These are phyloP conservation scores for Monascus ruber DNA, from an alignment of 2,329 filamentous ascomycete species.

Conservation along the genomic window DNA sequence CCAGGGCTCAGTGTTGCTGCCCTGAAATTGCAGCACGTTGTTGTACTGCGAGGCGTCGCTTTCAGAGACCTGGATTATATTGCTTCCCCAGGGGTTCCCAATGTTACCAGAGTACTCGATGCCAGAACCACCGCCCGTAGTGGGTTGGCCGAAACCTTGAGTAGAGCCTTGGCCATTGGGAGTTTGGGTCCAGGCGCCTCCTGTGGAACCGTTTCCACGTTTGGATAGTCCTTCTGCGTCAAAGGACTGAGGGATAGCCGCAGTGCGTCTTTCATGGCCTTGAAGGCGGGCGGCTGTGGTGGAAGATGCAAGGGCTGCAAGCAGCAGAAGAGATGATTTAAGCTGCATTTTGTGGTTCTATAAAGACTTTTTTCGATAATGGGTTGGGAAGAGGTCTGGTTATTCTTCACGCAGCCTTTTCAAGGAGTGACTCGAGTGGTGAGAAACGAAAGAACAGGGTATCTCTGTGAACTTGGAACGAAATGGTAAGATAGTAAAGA, in stretches of 20 bases:
- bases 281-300: constrained; percentile 12
- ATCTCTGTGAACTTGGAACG: too few species aligned
- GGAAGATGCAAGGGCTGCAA: constrained; percentile 18
- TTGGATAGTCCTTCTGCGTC: constrained; percentile 3
- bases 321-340: constrained; percentile 19
- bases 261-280: constrained; percentile 9
- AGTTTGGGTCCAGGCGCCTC: constrained; percentile 9
- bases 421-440: too few species aligned
- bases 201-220: not conserved
- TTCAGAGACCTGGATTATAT: constrained; percentile 27
- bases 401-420: too few species aligned
- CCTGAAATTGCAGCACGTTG: constrained; percentile 24
- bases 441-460: too few species aligned
- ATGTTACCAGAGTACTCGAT: constrained; percentile 24
- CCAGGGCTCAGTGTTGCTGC: constrained; percentile 20
- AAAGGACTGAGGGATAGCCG: not conserved
- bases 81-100: constrained; percentile 29
- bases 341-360: too few species aligned
- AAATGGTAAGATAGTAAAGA: too few species aligned
- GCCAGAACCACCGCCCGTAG: constrained; percentile 8
- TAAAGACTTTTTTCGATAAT: too few species aligned
- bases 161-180: constrained; percentile 12
- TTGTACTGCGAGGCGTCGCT: constrained; percentile 22
- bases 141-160: constrained; percentile 21
- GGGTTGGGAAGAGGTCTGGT: too few species aligned